These are phyloP conservation scores for Chloromonas sp. DNA, from an alignment of 163 green algal genomes.

Conservation along the genomic window DNA sequence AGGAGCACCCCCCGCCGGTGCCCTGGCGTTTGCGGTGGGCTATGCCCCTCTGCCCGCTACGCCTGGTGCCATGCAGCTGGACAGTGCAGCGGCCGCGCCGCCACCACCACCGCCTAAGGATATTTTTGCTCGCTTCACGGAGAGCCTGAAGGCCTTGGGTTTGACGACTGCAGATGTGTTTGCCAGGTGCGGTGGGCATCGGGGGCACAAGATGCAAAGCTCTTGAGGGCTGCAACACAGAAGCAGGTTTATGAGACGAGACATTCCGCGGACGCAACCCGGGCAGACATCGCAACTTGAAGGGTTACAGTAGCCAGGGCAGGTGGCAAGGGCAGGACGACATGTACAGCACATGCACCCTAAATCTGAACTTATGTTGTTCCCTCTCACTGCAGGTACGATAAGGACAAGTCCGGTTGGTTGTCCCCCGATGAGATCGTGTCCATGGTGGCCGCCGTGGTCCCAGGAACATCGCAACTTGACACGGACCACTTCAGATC, in stretches of 20 bases:
- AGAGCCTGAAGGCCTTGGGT: not conserved
- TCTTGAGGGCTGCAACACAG: no score
- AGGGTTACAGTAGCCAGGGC: no score
- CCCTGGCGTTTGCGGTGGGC: not conserved
- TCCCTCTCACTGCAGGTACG: not conserved
- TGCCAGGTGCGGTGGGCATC: not conserved
- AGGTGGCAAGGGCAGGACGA: no score
- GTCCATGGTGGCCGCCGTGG: constrained; percentile 10
- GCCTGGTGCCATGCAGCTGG: not conserved
- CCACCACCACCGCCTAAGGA: constrained; percentile 1
- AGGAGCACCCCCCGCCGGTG: not conserved
- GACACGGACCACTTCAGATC: constrained; percentile 32
- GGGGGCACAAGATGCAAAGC: no score
- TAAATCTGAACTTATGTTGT: no score
- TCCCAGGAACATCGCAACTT: constrained; percentile 11
- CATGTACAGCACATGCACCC: no score
- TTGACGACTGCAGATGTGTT: not conserved
- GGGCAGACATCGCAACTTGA: no score
- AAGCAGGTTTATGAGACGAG: no score
- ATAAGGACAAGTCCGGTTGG: not conserved
- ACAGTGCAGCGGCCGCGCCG: not conserved
- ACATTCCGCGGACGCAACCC: no score
- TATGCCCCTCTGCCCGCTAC: not conserved
- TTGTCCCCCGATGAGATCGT: not conserved
- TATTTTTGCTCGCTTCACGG: constrained; percentile 13